These are phyloP conservation scores for Lactarius sanguifluus DNA, from an alignment of 768 basidiomycete species.

Conservation along the genomic window DNA sequence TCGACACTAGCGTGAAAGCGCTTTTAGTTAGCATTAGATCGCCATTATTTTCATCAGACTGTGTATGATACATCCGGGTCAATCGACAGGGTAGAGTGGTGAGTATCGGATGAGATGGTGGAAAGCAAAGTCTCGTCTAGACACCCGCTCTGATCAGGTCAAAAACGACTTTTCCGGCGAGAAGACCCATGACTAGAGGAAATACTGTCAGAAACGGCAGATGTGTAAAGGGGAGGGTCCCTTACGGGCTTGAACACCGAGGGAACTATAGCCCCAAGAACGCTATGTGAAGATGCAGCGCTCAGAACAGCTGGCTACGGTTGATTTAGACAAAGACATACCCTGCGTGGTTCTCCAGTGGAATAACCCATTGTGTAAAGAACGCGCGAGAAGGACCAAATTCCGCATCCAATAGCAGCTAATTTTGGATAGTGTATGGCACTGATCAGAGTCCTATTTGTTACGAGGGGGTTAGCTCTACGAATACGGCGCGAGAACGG, in stretches of 20 bases:
- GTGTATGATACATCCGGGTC: not conserved
- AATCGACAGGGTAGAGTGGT: not conserved
- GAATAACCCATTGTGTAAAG: constrained; percentile 50
- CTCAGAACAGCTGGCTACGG: not conserved
- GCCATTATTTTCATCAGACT: not conserved
- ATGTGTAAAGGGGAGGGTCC: not conserved
- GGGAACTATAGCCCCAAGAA: not conserved
- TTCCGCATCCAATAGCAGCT: constrained; percentile 44
- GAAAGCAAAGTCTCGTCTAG: not conserved
- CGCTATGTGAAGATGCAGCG: not conserved
- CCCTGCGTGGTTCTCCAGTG: constrained; percentile 44
- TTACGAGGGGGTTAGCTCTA: not conserved
- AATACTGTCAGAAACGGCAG: not conserved
- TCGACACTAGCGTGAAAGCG: not conserved
- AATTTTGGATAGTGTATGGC: constrained; percentile 43
- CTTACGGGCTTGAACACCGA: constrained; percentile 8
- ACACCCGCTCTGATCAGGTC: constrained; percentile 20
- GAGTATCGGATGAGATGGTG: not conserved
- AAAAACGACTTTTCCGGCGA: constrained; percentile 18
- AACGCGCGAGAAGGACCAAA: constrained; percentile 43
- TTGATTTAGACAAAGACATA: constrained; percentile 29
- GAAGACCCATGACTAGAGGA: not conserved
- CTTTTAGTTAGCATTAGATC: not conserved
- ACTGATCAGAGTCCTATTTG: constrained; percentile 42
- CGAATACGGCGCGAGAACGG: not conserved